A percentile compares a stretch with the other conserved stretches of the same genome.
Evolutionary conservation across 2,329 filamentous ascomycete genomes (phyloP).

Genomic region (Claviceps arundinis): DNA sequence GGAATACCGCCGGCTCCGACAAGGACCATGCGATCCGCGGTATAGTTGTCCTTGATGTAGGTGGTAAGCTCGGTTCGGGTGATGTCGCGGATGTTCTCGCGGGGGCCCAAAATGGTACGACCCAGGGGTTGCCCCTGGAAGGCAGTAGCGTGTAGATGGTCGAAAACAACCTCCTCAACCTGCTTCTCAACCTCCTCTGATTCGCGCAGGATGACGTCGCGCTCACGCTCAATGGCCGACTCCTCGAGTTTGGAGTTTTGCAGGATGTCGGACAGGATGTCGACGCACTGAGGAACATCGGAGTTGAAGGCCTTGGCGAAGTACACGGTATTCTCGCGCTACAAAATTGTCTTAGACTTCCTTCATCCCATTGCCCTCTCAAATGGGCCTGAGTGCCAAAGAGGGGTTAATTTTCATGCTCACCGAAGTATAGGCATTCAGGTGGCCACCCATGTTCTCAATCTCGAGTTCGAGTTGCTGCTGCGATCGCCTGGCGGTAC

Average conservation of each 20-base stretch:
- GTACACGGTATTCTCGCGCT: conserved; percentile 99
- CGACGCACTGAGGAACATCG: conserved; percentile 90
- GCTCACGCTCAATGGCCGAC: conserved; percentile 87
- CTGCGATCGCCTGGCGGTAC: conserved; percentile 86
- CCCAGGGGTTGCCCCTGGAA: conserved; percentile 94
- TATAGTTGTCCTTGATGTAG: conserved; percentile 99
- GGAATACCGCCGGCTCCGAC: conserved; percentile 90
- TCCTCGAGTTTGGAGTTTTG: conserved; percentile 98
- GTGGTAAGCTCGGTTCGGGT: conserved; percentile 76
- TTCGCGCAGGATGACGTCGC: conserved; percentile 96
- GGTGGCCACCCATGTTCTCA: conserved; percentile 98
- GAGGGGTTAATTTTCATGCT: conserved; percentile 20
- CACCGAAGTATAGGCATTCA: conserved; percentile 99
- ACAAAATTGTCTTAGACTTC: conserved; percentile 15
- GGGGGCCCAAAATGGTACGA: conserved; percentile 93
- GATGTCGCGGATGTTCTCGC: conserved; percentile 97
- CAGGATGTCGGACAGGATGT: conserved; percentile 97
- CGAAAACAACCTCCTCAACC: conserved; percentile 97
- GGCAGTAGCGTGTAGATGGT: conserved; percentile 95
- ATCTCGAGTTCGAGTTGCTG: conserved; percentile 98
- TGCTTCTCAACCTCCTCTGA: conserved; percentile 99
- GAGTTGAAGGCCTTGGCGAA: conserved; percentile 99
- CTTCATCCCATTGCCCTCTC: conserved; percentile 8
- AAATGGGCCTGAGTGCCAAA: conserved; percentile 8
- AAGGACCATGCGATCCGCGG: conserved; percentile 97